These are phyloP conservation scores for Pisolithus albus DNA, from an alignment of 768 basidiomycete species.

Conservation along the genomic window DNA sequence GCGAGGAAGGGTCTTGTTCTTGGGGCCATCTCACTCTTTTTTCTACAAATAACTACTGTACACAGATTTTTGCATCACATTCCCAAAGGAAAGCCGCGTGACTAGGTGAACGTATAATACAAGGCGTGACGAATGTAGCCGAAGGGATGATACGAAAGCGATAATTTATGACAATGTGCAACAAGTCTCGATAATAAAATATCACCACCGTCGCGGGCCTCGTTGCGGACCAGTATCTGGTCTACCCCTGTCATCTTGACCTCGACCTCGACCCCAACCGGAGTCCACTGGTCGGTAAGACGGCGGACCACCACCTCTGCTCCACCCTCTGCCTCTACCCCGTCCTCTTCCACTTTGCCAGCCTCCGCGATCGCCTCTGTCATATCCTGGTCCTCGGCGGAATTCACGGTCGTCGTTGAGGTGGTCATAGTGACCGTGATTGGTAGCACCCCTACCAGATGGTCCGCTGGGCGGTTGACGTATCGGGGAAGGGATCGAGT, in stretches of 20 bases:
- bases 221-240: conserved; percentile 22
- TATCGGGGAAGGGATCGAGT: conserved; percentile 17
- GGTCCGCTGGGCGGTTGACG: conserved; percentile 23
- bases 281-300: conserved; percentile 43
- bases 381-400: conserved; percentile 23
- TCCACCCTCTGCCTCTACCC: conserved; percentile 25
- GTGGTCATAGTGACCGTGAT: conserved; percentile 23
- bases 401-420: conserved; percentile 20
- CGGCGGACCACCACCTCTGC: conserved; percentile 19
- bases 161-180: conserved; percentile 19
- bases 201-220: conserved; percentile 20
- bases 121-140: neutral
- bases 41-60: neutral
- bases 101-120: neutral
- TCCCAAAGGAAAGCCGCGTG: neutral
- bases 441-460: conserved; percentile 21
- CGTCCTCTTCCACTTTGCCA: conserved; percentile 31
- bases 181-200: neutral
- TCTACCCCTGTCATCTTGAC: conserved; percentile 9
- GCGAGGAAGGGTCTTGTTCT: no score
- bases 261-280: conserved; percentile 49
- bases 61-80: neutral
- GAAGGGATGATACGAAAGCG: conserved; percentile 5
- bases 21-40: neutral
- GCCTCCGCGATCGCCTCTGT: conserved; percentile 29